Evolutionary conservation across 2,329 filamentous ascomycete genomes (phyloP), one percentile per base, ranked within the genome.

Genomic region (Torrubiella hemipterigena): DNA sequence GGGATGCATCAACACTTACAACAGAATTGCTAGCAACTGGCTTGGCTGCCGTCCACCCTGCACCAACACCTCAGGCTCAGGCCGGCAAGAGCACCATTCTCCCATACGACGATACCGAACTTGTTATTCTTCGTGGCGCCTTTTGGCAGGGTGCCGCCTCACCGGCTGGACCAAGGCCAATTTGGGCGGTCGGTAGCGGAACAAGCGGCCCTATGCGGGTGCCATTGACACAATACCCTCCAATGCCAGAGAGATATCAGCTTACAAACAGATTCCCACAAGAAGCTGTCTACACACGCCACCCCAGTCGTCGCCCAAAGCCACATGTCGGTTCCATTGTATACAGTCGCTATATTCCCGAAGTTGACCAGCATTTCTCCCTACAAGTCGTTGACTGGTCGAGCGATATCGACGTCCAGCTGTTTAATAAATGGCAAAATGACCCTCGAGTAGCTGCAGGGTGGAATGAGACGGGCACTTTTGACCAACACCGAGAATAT

Each of bases 361-460:
- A 82, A 42, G 61, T 86, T 22, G 63, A 74, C 34, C 74, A 85
- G 59, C 77, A 72, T 47, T 85, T 85, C 51, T 80, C 76, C 35
- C 76, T 85, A 54, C 62, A 77, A 27, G 75, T 70, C 8, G 62
- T 86, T 2, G 74, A 85, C 51, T 79, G 69, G 55, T 45, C 60
- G 29, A 61, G 81, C 46, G 46, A 61, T 0, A 60, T 65, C 37
- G 78, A 86, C 52, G 53, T 85, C 29, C 53, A 61, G 15, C 61
- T 82, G 7, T 85, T 86, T 61, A 73, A 85, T 55, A 64, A 60
- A 24, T 86, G 81, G 81, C 81, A 85, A 54, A 86, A 86, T 48
- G 80, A 85, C 48, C 80, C 80, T 22, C 77, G 81, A 34, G 81
- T 86, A 27, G 77, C 78, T 15, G 67, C 73, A 44, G 79, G 78